Conservation (phyloP, 192 early-diverging fungal genomes). For the Backusella parvicylindrica region DNA sequence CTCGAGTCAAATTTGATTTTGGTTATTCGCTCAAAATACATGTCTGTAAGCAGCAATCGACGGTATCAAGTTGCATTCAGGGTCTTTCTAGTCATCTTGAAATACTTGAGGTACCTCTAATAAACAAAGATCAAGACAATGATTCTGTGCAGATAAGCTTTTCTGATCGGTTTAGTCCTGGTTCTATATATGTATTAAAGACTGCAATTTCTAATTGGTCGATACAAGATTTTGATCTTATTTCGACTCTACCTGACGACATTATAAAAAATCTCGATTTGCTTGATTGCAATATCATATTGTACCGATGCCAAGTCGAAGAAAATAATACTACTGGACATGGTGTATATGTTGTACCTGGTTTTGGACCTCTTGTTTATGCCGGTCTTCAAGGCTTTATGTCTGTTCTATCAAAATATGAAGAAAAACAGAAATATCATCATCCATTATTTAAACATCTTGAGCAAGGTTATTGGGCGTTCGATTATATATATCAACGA, state of each 20-base stretch:
- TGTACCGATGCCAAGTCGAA: slow-evolving; percentile 85
- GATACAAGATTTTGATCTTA: slow-evolving; percentile 46
- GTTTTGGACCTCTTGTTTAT: slow-evolving; percentile 77
- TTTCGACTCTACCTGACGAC: slow-evolving; percentile 55
- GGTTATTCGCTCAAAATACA: slow-evolving; percentile 52
- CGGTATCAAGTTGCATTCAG: slow-evolving; percentile 25
- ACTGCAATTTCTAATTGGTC: slow-evolving; percentile 54
- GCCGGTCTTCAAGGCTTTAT: slow-evolving; percentile 93
- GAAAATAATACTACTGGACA: slow-evolving; percentile 80
- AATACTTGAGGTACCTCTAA: slow-evolving; percentile 43
- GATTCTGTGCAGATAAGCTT: slow-evolving; percentile 57
- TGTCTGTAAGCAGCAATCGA: slow-evolving; percentile 18
- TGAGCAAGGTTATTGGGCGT: slow-evolving; percentile 85
- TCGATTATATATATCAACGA: slow-evolving; percentile 82
- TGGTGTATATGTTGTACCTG: slow-evolving; percentile 88
- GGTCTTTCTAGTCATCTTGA: slow-evolving; percentile 48
- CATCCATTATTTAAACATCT: slow-evolving; percentile 89
- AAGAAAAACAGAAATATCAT: slow-evolving; percentile 81
- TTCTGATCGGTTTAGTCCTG: slow-evolving; percentile 74
- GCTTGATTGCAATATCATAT: slow-evolving; percentile 76
- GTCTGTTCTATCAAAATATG: slow-evolving; percentile 70
- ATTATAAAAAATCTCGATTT: slow-evolving; percentile 57
- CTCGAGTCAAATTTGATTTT: slow-evolving; percentile 49
- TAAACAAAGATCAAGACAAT: slow-evolving; percentile 45
- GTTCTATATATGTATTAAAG: slow-evolving; percentile 71